Evolutionary conservation across 106 monocot species (phyloP).

Genomic region (Amphibolis antarctica): DNA sequence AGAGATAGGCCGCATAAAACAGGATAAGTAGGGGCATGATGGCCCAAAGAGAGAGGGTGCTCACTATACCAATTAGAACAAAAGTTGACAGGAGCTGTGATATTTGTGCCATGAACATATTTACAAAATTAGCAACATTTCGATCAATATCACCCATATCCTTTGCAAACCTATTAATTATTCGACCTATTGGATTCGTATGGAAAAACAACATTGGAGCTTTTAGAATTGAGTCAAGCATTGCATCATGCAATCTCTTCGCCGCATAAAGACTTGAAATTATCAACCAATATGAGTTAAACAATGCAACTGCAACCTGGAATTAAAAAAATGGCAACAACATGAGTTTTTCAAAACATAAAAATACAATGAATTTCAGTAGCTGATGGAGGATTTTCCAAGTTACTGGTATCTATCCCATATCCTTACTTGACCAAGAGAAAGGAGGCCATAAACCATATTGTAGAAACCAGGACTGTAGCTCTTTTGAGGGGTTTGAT

Average conservation of each 20-base stretch:
- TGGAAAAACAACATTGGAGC: constrained; percentile 98
- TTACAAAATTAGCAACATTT: constrained; percentile 68
- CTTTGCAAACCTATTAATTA: constrained; percentile 96
- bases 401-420: not conserved
- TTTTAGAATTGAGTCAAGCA: constrained; percentile 85
- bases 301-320: constrained; percentile 67
- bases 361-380: not conserved
- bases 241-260: constrained; percentile 76
- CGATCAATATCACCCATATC: constrained; percentile 94
- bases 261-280: constrained; percentile 88
- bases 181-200: constrained; percentile 92
- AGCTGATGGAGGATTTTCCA: not conserved
- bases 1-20: constrained; percentile 92
- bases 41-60: constrained; percentile 95
- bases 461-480: constrained; percentile 79
- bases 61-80: constrained; percentile 93
- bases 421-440: constrained; percentile 56
- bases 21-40: constrained; percentile 95
- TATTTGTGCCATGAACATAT: constrained; percentile 84
- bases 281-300: constrained; percentile 88
- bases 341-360: not conserved
- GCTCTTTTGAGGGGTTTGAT: constrained; percentile 52
- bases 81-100: constrained; percentile 95
- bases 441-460: constrained; percentile 71
- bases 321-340: constrained; percentile 25